Evolutionary conservation across 495 filamentous ascomycete species (phyloP).

Genomic region (Daldinia loculata): DNA sequence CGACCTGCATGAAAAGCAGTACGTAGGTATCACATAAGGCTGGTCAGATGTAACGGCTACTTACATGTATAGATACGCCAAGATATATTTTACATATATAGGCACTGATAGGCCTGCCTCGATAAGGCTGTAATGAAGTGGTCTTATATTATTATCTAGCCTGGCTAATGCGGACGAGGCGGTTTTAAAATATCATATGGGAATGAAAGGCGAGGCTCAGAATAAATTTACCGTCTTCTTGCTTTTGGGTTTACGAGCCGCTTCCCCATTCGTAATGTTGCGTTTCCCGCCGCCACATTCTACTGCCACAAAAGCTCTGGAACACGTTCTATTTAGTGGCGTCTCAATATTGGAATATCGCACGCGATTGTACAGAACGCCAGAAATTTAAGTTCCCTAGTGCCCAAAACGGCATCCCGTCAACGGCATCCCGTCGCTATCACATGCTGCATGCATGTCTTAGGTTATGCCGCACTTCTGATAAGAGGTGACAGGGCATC

Average conservation of each 20-base stretch:
- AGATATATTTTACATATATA: not conserved
- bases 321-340: not conserved
- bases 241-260: no score
- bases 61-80: not conserved
- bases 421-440: constrained; percentile 21
- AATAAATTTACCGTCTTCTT: no score
- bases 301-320: not conserved
- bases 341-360: not conserved
- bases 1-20: not conserved
- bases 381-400: not conserved
- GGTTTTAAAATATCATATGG: no score
- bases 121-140: not conserved
- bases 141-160: not conserved
- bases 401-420: constrained; percentile 13
- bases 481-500: constrained; percentile 13
- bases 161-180: no score
- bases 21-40: not conserved
- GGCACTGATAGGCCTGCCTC: not conserved
- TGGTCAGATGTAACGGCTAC: not conserved
- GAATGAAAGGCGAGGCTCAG: no score
- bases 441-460: constrained; percentile 39
- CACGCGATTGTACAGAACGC: not conserved
- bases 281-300: no score
- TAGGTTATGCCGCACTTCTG: constrained; percentile 21
- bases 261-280: no score